These are phyloP conservation scores for Fusarium sp. DNA, from an alignment of 2,329 filamentous ascomycete species.

Conservation along the genomic window DNA sequence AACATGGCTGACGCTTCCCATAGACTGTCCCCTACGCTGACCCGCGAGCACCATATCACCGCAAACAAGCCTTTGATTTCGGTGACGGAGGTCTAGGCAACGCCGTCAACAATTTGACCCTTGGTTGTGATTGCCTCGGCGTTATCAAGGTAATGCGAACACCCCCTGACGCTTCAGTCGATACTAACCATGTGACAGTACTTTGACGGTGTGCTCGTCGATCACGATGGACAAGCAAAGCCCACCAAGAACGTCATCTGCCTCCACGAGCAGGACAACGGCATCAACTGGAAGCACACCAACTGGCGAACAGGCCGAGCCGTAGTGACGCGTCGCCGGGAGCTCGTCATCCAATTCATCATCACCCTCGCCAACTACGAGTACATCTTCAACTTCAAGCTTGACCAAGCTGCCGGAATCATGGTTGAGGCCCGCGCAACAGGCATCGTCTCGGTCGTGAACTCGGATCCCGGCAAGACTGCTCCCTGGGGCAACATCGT, in stretches of 20 bases:
- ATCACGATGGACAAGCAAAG: constrained; percentile 55
- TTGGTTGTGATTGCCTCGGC: constrained; percentile 80
- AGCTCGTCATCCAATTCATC: constrained; percentile 78
- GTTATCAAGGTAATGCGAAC: constrained; percentile 62
- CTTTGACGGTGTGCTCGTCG: constrained; percentile 54
- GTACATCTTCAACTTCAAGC: constrained; percentile 68
- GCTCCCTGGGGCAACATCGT: constrained; percentile 74
- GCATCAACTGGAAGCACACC: constrained; percentile 80
- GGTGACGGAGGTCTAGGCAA: constrained; percentile 77
- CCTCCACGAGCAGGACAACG: constrained; percentile 80
- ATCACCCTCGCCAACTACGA: constrained; percentile 81
- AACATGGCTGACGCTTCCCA: not conserved
- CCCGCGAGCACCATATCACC: constrained; percentile 72
- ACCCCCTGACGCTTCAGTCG: accelerated
- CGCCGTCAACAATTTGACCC: constrained; percentile 75
- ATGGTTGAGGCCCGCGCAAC: constrained; percentile 76
- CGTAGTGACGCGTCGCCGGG: constrained; percentile 72
- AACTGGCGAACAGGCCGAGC: constrained; percentile 77
- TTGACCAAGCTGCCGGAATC: constrained; percentile 75
- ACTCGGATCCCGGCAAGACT: constrained; percentile 70
- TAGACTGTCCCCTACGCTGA: constrained; percentile 75
- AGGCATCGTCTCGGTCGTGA: constrained; percentile 74
- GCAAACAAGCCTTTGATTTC: constrained; percentile 80
- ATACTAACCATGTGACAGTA: constrained; percentile 43
- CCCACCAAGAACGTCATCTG: constrained; percentile 72